Evolutionary conservation across 2,329 filamentous ascomycete genomes (phyloP), one percentile per base, ranked within the genome.

Genomic region (Aspergillus floridensis): DNA sequence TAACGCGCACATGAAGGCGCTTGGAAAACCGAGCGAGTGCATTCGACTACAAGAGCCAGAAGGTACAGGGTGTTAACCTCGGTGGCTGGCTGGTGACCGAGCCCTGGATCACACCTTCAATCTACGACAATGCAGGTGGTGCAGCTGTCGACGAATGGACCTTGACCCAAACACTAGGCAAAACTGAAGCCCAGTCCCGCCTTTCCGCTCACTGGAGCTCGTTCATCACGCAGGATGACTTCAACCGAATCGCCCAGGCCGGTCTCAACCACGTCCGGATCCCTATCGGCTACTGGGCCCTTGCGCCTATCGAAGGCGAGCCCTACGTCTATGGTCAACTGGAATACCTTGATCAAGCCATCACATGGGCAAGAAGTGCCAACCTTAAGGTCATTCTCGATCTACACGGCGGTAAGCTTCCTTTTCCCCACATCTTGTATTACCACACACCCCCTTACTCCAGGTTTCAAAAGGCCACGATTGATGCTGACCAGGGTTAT

Each of bases 351-450:
- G 84, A 86, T 59, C 68, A 81, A 61, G 83, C 86, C 24, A 77
- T 88, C 57, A 72, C 76, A 61, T 87, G 87, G 84, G 88, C 87
- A 11, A 74, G 80, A 59, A 74, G 70, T 49, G 78, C 82, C 49
- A 83, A 84, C 4, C 70, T 90, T 52, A 87, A 87, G 68, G 84
- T 89, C 47, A 82, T 88, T 74, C 81, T 90, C 65, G 88, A 90
- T 70, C 74, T 90, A 22, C 88, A 90, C 68, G 87, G 87, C 64
- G 84, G 84, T 85, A 72, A 71, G 81, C 55, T 8, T n/a, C 2
- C 10, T 10, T 10, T 24, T 2, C 32, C 32, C 32, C 32, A 35
- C 32, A 35, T 11, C 32, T 14, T 14, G 5, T 12, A 16, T 16
- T 12, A 16, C 32, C 2, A 35, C 32, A 12, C 32, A 16, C 32